A percentile compares a stretch with the other conserved stretches of the same genome.
These are phyloP conservation scores for Fusarium sp. DNA, from an alignment of 2,329 filamentous ascomycete genomes.

Conservation along the genomic window DNA sequence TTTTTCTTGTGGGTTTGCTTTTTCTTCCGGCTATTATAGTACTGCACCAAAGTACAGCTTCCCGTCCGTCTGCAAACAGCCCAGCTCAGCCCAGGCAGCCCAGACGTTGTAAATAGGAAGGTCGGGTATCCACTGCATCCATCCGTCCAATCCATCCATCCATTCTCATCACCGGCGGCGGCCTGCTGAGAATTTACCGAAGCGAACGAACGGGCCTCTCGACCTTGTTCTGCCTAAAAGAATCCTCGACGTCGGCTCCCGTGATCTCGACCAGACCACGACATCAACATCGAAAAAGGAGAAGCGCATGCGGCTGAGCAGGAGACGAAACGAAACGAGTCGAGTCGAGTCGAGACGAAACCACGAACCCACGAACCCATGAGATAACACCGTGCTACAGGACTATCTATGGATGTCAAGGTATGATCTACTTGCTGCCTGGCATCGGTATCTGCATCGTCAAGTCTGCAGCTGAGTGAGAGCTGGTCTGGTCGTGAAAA, in stretches of 20 bases:
- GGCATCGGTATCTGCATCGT: slow-evolving; percentile 24
- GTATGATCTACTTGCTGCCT: slow-evolving; percentile 15
- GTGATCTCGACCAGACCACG: slow-evolving; percentile 32
- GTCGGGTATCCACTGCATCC: slow-evolving; percentile 41
- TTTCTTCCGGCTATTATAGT: too few relatives aligned
- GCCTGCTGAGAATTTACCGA: slow-evolving; percentile 40
- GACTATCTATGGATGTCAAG: slow-evolving; percentile 13
- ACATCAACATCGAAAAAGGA: slow-evolving; percentile 3
- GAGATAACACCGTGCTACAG: slow-evolving; percentile 10
- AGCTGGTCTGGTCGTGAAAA: slow-evolving; percentile 4
- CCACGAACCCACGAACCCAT: slow-evolving; percentile 10
- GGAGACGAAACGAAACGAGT: slow-evolving; percentile 6
- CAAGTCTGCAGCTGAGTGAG: slow-evolving; percentile 17
- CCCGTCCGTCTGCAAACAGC: slow-evolving; percentile 19
- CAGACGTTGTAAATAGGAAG: slow-evolving; percentile 39
- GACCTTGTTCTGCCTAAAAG: slow-evolving; percentile 44
- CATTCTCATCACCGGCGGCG: slow-evolving; percentile 23
- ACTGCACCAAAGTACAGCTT: background rate
- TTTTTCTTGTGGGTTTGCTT: background rate
- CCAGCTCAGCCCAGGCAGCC: slow-evolving; percentile 16
- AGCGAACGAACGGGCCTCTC: slow-evolving; percentile 37
- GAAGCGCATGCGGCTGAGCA: slow-evolving; percentile 2
- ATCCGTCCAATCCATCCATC: slow-evolving; percentile 35
- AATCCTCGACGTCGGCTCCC: slow-evolving; percentile 36
- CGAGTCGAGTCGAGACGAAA: too few relatives aligned